A percentile compares a stretch with the other conserved stretches of the same genome.
Evolutionary conservation across 2,329 filamentous ascomycete genomes (phyloP).

Genomic region (Fusarium verticillioides): DNA sequence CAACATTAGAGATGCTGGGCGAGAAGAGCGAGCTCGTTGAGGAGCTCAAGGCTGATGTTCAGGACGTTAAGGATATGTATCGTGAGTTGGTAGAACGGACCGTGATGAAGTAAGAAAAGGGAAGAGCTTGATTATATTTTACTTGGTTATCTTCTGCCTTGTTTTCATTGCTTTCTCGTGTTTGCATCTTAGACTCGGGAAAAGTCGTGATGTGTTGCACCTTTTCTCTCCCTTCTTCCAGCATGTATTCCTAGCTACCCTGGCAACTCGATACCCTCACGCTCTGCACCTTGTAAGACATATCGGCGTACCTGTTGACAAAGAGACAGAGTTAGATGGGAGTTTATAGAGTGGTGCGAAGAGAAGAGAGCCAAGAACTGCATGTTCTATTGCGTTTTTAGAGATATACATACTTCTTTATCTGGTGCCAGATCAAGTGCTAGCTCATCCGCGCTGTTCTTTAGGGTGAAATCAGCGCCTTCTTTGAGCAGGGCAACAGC

Average conservation of each 20-base stretch:
- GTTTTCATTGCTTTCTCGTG: background rate
- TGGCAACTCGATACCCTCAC: slow-evolving; percentile 78
- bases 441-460: slow-evolving; percentile 74
- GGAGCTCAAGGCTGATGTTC: slow-evolving; percentile 87
- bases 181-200: slow-evolving; percentile 5
- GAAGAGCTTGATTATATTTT: background rate
- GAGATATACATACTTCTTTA: slow-evolving; percentile 70
- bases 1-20: slow-evolving; percentile 91
- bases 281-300: slow-evolving; percentile 81
- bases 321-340: slow-evolving; percentile 36
- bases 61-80: slow-evolving; percentile 96
- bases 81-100: slow-evolving; percentile 89
- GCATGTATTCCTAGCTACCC: slow-evolving; percentile 42
- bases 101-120: slow-evolving; percentile 70
- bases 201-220: slow-evolving; percentile 8
- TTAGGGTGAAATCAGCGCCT: slow-evolving; percentile 84
- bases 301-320: slow-evolving; percentile 74
- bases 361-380: background rate
- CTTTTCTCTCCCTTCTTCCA: slow-evolving; percentile 24
- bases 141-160: background rate
- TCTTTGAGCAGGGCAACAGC: slow-evolving; percentile 85
- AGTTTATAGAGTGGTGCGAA: slow-evolving; percentile 10
- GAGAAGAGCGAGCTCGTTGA: slow-evolving; percentile 97
- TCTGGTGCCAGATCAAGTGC: slow-evolving; percentile 89
- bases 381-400: background rate